Conservation (phyloP, 2,329 filamentous ascomycete species). For the Arthroderma sp. region DNA sequence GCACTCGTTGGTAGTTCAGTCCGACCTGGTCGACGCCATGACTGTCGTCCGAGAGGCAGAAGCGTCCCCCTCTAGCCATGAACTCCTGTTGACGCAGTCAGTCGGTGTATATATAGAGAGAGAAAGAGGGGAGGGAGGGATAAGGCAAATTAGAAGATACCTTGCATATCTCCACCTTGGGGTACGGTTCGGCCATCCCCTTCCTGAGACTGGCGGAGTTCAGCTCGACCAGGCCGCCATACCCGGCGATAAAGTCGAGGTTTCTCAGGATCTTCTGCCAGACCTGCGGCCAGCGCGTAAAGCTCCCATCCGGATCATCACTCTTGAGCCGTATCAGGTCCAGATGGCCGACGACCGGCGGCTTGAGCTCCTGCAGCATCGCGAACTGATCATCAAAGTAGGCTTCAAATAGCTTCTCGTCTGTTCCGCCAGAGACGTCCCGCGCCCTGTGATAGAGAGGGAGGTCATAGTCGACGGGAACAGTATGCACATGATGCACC, state of each 20-base stretch:
- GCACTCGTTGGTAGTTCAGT: constrained; percentile 63
- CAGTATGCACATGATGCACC: constrained; percentile 73
- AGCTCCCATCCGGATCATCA: constrained; percentile 51
- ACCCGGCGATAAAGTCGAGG: constrained; percentile 54
- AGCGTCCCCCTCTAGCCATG: constrained; percentile 59
- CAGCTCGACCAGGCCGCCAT: constrained; percentile 76
- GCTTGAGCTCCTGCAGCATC: constrained; percentile 62
- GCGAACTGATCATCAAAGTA: constrained; percentile 82
- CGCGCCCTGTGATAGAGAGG: constrained; percentile 55
- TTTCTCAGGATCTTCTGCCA: constrained; percentile 69
- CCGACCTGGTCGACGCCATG: constrained; percentile 78
- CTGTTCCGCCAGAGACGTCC: constrained; percentile 44
- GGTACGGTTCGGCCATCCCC: constrained; percentile 83
- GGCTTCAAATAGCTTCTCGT: constrained; percentile 62
- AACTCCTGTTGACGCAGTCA: constrained; percentile 47
- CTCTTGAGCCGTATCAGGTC: constrained; percentile 79
- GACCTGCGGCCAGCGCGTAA: constrained; percentile 48
- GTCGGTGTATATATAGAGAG: not conserved
- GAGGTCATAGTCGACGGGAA: constrained; percentile 80
- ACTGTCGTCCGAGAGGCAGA: constrained; percentile 90
- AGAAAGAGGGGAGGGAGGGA: constrained; percentile 15
- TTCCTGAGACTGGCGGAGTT: constrained; percentile 83
- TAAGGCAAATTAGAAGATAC: too few species aligned
- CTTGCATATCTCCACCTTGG: constrained; percentile 63
- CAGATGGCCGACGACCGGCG: constrained; percentile 81